Evolutionary conservation across 2,329 filamentous ascomycete species (phyloP).

Genomic region (Tolypocladium album): DNA sequence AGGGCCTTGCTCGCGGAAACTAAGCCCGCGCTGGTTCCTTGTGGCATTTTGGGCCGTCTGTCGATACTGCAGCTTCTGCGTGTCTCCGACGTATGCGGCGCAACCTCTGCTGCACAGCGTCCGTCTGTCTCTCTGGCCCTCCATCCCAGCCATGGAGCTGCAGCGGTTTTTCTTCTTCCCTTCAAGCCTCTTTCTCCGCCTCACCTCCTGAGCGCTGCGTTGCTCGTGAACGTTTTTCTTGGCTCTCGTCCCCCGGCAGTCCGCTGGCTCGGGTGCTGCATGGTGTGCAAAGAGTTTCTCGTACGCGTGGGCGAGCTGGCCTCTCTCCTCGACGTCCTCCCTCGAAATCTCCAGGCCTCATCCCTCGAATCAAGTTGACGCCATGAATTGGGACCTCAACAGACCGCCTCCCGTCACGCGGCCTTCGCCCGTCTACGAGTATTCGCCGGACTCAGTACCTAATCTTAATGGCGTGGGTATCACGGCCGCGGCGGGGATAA

Average conservation of each 20-base stretch:
- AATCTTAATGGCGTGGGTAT: slow-evolving; percentile 1
- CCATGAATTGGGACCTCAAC: slow-evolving; percentile 3
- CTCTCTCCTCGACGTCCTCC: not conserved
- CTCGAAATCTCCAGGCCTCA: not conserved
- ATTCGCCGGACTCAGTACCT: slow-evolving; percentile 2
- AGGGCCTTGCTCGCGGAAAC: not conserved
- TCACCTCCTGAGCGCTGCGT: not conserved
- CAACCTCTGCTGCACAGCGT: not conserved
- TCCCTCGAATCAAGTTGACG: not conserved
- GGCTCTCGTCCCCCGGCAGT: not conserved
- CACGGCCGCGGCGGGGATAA: not conserved
- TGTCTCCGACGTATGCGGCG: slow-evolving; percentile 2
- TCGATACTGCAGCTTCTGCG: not conserved
- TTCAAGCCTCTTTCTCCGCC: not conserved
- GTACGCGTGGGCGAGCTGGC: slow-evolving; percentile 1
- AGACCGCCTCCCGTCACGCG: not conserved
- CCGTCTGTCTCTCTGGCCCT: not conserved
- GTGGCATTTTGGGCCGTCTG: not conserved
- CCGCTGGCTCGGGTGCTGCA: not conserved
- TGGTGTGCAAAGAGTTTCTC: not conserved
- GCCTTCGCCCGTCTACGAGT: slow-evolving; percentile 1
- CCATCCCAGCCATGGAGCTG: not conserved
- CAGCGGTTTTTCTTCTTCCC: not conserved
- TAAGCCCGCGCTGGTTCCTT: slow-evolving; percentile 1
- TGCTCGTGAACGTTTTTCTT: not conserved